A percentile compares a stretch with the other conserved stretches of the same genome.
phyloP scores from a whole-genome alignment of 306 rosid genomes.

The Nissolia schottii region DNA sequence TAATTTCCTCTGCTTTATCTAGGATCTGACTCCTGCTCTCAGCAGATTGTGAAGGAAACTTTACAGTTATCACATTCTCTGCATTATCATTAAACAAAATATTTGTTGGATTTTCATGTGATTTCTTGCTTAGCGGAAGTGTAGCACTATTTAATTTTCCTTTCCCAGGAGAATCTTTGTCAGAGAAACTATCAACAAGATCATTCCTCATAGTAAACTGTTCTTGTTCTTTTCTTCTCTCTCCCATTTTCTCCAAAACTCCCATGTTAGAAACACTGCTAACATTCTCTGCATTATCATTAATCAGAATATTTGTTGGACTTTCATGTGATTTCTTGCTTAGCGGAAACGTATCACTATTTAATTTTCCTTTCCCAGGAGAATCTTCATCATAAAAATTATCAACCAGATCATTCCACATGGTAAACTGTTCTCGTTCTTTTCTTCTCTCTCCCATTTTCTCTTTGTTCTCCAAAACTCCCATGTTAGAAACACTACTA shows the following conservation, averaged over 20 bases:
- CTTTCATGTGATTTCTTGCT: constrained; percentile 29
- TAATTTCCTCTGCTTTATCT: constrained; percentile 34
- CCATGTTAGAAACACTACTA: constrained; percentile 10
- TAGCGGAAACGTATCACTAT: constrained; percentile 20
- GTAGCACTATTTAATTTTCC: constrained; percentile 28
- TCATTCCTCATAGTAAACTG: constrained; percentile 21
- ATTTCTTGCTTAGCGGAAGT: constrained; percentile 24
- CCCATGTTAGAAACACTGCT: constrained; percentile 9
- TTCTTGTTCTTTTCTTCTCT: constrained; percentile 23
- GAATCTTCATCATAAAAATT: constrained; percentile 33
- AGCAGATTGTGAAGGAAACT: constrained; percentile 34
- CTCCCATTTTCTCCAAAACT: constrained; percentile 25
- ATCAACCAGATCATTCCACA: constrained; percentile 19
- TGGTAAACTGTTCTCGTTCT: constrained; percentile 15
- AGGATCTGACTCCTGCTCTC: constrained; percentile 32
- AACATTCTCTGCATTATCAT: constrained; percentile 40
- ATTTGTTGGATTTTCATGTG: constrained; percentile 24
- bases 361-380: constrained; percentile 30
- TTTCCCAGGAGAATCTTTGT: constrained; percentile 30
- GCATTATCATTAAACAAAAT: constrained; percentile 34
- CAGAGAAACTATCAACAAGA: constrained; percentile 25
- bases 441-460: constrained; percentile 25
- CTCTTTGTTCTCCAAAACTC: constrained; percentile 26
- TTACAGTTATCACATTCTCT: constrained; percentile 34
- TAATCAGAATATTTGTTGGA: constrained; percentile 17